A percentile compares a stretch with the other conserved stretches of the same genome.
phyloP scores from a whole-genome alignment of 768 basidiomycete genomes.

The Boletus speciosus region DNA sequence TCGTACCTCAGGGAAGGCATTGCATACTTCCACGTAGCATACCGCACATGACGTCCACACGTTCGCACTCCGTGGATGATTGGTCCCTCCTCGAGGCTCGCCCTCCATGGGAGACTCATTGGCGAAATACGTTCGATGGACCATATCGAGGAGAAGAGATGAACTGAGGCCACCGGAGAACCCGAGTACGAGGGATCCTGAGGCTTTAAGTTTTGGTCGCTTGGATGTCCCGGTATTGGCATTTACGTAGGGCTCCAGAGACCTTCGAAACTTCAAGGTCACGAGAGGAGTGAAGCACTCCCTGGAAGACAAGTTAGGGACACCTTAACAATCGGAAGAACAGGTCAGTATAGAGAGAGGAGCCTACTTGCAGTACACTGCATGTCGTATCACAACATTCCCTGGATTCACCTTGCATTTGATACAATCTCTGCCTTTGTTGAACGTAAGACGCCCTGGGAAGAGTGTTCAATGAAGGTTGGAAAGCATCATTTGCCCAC shows the following conservation, averaged over 20 bases:
- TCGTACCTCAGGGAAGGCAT: conserved; percentile 59
- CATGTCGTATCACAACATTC: conserved; percentile 71
- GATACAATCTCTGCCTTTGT: conserved; percentile 64
- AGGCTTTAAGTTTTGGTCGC: conserved; percentile 58
- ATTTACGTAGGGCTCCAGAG: conserved; percentile 64
- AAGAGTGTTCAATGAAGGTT: background rate
- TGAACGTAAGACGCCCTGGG: conserved; percentile 62
- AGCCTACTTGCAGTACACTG: conserved; percentile 80
- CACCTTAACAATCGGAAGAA: background rate
- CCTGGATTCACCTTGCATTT: conserved; percentile 67
- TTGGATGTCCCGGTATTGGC: conserved; percentile 50
- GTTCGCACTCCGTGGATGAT: conserved; percentile 59
- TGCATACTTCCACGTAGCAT: conserved; percentile 69
- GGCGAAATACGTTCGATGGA: conserved; percentile 56
- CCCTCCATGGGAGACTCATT: conserved; percentile 19
- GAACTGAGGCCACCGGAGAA: conserved; percentile 82
- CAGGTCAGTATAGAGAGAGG: conserved; percentile 2
- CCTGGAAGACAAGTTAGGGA: conserved; percentile 31
- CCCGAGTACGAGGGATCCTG: conserved; percentile 64
- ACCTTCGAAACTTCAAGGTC: conserved; percentile 58
- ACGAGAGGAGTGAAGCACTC: conserved; percentile 66
- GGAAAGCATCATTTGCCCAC: conserved; percentile 17
- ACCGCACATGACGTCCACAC: conserved; percentile 63
- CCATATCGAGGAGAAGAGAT: conserved; percentile 65
- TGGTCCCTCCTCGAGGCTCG: conserved; percentile 50